Evolutionary conservation across 805 yeast genomes (phyloP), one percentile per base, ranked within the genome.

Genomic region (Starmerella powellii): DNA sequence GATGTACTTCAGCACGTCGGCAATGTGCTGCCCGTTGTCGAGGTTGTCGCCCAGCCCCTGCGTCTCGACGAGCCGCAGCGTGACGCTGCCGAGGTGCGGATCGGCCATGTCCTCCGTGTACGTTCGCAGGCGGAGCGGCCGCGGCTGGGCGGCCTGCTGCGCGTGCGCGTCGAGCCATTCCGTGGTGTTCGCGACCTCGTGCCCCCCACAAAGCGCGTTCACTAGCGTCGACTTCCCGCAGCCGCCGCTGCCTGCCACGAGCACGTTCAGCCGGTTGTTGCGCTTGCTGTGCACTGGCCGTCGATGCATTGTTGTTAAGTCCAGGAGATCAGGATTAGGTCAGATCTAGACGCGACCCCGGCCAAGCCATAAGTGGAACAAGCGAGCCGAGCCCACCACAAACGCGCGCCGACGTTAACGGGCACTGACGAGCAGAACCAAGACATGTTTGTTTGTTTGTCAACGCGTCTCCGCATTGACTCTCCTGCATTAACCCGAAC

Each of bases 211-310:
- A 41, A 86, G 68, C 29, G 94, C 80, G 65, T 87, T 86, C 59
- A 87, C 83, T 55, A 86, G 80, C 4, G 95, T 86, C n/a, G 94
- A 80, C 59, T 95, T 73, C 15, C 95, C 95, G 35, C 77, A 66
- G 2, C 96, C 96, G 79, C 78, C 74, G 57, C 82, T 80, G 33
- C 95, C 96, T 42, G 84, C 78, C 30, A 83, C 78, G 88, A 86
- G 78, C 45, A 82, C 60, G 18, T 93, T 80, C 67, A 86, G 84
- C 56, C 82, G 83, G 65, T 46, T 45, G 41, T 50, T 50, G 16
- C 51, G 46, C 50, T 48, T 48, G 42, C 49, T 45, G 30, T 41
- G 49, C 4, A 39, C 45, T 15, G 50, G 42, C 26, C 50, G 31
- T n/a, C 51, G 30, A 35, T 48, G 45, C 51, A 48, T 23, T 23